These are phyloP conservation scores for Mariannaea sp. DNA, from an alignment of 2,329 filamentous ascomycete species.

Conservation along the genomic window DNA sequence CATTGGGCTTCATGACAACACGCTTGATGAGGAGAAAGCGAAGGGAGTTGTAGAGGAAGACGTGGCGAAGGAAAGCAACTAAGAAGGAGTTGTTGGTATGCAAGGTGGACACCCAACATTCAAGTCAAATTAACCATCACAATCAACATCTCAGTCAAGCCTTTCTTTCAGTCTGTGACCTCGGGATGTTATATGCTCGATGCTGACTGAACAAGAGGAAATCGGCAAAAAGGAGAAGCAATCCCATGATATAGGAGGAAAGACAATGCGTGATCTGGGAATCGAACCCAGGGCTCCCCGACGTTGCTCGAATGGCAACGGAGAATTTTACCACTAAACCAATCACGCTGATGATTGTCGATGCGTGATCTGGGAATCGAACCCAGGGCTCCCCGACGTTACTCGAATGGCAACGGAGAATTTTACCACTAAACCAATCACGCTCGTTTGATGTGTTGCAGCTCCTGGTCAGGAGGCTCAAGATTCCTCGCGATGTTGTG, in stretches of 20 bases:
- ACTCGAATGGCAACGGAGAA: slow-evolving; percentile 18
- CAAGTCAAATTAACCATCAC: not conserved
- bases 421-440: slow-evolving; percentile 19
- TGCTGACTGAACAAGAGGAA: not conserved
- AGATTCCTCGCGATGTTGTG: no score
- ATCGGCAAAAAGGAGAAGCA: not conserved
- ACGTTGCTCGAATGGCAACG: slow-evolving; percentile 16
- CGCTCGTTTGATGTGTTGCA: not conserved
- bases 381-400: slow-evolving; percentile 18
- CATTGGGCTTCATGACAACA: slow-evolving; percentile 45
- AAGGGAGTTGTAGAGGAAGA: slow-evolving; percentile 28
- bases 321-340: slow-evolving; percentile 20
- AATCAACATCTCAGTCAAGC: no score
- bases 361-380: slow-evolving; percentile 17
- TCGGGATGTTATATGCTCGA: not conserved
- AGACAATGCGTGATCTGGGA: slow-evolving; percentile 10
- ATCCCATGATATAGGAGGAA: not conserved
- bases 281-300: slow-evolving; percentile 19
- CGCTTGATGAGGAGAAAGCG: slow-evolving; percentile 38
- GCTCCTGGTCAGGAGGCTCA: no score
- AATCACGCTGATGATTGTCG: no score
- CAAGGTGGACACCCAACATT: no score
- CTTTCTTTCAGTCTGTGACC: no score
- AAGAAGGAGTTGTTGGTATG: not conserved
- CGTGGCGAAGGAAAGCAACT: not conserved